phyloP scores from a whole-genome alignment of 257 asterid species.

The Paulownia fortunei region DNA sequence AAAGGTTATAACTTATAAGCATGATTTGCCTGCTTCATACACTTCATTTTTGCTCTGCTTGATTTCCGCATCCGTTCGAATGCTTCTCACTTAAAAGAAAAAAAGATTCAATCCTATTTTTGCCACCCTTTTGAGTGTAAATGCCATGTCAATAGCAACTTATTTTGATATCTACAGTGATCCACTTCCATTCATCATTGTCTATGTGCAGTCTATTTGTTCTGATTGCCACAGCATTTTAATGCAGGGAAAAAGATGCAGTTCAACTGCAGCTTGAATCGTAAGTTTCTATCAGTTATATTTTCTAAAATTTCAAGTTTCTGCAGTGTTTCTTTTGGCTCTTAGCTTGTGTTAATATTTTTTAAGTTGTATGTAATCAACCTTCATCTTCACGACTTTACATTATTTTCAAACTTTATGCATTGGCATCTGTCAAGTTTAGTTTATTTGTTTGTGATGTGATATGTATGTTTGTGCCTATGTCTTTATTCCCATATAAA shows the following conservation, averaged over 20 bases:
- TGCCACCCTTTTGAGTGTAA: too few relatives aligned
- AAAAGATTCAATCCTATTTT: too few relatives aligned
- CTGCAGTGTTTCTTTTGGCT: too few relatives aligned
- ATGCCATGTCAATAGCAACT: slow-evolving; percentile 14
- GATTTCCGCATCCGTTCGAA: too few relatives aligned
- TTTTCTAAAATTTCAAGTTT: too few relatives aligned
- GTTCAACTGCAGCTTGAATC: slow-evolving; percentile 89
- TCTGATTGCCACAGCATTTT: slow-evolving; percentile 30
- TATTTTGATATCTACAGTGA: not conserved
- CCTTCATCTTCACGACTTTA: not conserved
- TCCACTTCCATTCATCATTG: slow-evolving; percentile 2
- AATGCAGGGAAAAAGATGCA: slow-evolving; percentile 78
- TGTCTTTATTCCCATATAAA: not conserved
- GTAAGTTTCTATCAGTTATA: slow-evolving; percentile 51
- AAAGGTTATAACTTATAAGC: not conserved
- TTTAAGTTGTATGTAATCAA: not conserved
- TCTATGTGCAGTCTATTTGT: slow-evolving; percentile 25
- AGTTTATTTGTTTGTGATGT: not conserved
- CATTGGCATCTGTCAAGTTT: not conserved
- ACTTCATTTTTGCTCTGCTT: too few relatives aligned
- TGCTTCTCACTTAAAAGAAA: too few relatives aligned
- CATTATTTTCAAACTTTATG: not conserved
- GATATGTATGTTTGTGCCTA: not conserved
- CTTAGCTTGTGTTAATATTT: not conserved
- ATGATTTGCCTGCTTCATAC: slow-evolving; percentile 28